Conservation (phyloP, 352 stramenopile species). For the Plasmopara halstedii region DNA sequence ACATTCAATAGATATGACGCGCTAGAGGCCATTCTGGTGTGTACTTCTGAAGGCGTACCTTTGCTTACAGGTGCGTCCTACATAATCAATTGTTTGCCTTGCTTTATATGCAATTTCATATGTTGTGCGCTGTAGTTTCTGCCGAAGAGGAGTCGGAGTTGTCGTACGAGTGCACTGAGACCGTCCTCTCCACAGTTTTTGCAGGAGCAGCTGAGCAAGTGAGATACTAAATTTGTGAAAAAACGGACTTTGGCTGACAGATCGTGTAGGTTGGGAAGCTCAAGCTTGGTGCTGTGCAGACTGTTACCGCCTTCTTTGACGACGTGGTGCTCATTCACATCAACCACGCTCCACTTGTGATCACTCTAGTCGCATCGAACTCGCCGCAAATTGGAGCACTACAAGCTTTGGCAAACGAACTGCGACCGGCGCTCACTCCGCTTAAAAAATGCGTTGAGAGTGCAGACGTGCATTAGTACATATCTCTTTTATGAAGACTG, state of each 20-base stretch:
- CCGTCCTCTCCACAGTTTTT: slow-evolving; percentile 71
- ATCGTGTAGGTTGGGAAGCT: slow-evolving; percentile 59
- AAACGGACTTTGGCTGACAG: not conserved
- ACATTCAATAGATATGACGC: slow-evolving; percentile 46
- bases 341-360: slow-evolving; percentile 66
- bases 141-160: slow-evolving; percentile 34
- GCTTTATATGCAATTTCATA: not conserved
- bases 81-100: not conserved
- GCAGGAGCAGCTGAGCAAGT: slow-evolving; percentile 70
- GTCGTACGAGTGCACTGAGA: slow-evolving; percentile 69
- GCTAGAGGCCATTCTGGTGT: slow-evolving; percentile 71
- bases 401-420: slow-evolving; percentile 42
- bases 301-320: slow-evolving; percentile 67
- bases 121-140: slow-evolving; percentile 24
- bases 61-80: slow-evolving; percentile 46
- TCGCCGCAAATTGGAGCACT: slow-evolving; percentile 53
- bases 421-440: slow-evolving; percentile 50
- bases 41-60: slow-evolving; percentile 67
- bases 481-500: not conserved
- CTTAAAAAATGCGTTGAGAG: slow-evolving; percentile 71
- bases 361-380: slow-evolving; percentile 65
- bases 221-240: not conserved
- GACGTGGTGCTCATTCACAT: slow-evolving; percentile 70
- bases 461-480: slow-evolving; percentile 54
- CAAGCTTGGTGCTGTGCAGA: slow-evolving; percentile 65